phyloP scores from a whole-genome alignment of 2,329 filamentous ascomycete genomes.

The Hypoxylon sp. region DNA sequence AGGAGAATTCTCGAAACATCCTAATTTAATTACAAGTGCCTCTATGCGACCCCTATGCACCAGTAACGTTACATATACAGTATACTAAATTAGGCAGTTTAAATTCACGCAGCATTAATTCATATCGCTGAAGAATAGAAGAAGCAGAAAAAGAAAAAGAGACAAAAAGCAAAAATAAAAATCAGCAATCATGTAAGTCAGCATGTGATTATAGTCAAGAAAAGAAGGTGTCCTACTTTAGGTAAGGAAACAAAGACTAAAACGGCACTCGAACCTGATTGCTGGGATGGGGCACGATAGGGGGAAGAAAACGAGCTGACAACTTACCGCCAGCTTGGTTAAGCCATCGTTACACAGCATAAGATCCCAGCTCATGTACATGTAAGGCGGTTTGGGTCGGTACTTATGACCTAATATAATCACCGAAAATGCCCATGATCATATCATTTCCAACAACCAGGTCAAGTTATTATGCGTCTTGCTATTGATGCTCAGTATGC shows the following conservation, averaged over 20 bases:
- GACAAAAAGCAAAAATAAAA: background rate
- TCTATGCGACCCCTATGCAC: constrained; percentile 1
- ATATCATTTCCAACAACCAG: constrained; percentile 9
- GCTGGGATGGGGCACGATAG: constrained; percentile 11
- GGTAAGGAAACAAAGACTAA: background rate
- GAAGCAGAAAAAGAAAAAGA: background rate
- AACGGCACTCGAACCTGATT: constrained; percentile 8
- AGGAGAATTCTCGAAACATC: constrained; percentile 5
- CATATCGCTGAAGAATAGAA: background rate
- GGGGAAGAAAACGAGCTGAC: constrained; percentile 12
- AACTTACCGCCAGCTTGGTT: constrained; percentile 28
- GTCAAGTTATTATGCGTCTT: background rate
- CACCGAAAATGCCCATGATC: constrained; percentile 24
- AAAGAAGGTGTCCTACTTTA: constrained; percentile 1
- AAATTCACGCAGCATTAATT: background rate
- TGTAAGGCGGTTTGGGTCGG: constrained; percentile 25
- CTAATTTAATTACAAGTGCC: constrained; percentile 5
- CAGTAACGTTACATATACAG: constrained; percentile 28
- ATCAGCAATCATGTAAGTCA: background rate
- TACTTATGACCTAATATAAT: constrained; percentile 18
- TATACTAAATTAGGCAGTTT: background rate
- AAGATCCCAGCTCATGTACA: constrained; percentile 20
- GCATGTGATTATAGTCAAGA: background rate
- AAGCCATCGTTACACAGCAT: constrained; percentile 39
- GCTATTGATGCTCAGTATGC: background rate